Base-by-base conservation (phyloP, 495 filamentous ascomycete genomes). In the Cenococcum geophilum region DNA sequence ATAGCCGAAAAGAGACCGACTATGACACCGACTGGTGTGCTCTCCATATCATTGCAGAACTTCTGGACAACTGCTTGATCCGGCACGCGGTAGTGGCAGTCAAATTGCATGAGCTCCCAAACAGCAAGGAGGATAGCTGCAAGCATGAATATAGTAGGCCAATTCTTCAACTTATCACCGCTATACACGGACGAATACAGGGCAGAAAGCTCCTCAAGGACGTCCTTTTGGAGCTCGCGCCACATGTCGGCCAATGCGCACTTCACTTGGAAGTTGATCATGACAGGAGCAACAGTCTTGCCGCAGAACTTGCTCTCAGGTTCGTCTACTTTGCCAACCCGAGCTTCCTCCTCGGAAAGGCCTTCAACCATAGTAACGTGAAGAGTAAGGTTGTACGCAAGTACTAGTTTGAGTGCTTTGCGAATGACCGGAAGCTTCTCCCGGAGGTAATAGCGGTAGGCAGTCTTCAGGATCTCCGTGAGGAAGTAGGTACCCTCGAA, bases 191-290 rank as follows among this genome's bases (percentile, higher is more conserved):
- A 91, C 11, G 88, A 92, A 77, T 95, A 96, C 22, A 96, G 82
- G 1, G 82, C 73, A 0, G 91, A 96, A 1, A 96, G 83, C 77
- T 96, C 91, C 75, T 95, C 91, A 12, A 96, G 78, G 48, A 96
- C 86, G 62, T 96, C 91, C 76, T 95, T 95, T 73, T 95, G 89
- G 47, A 96, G 77, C 73, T 95, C 91, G 61, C 91, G 89, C 91
- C 91, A 96, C 88, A 95, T 91, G 68, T 89, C 88, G 34, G 89
- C 91, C 79, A 96, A 84, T 51, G 91, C 91, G 70, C 85, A 89
- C 80, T 96, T 96, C 76, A 96, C 87, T 76, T 96, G 89, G 82
- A 96, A 96, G 78, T 96, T 96, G 83, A 96, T 92, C 91, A 96
- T 93, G 63, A 96, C 89, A 1, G 91, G 91, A 16, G 91, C 91